These are phyloP conservation scores for Metschnikowia lochheadii DNA, from an alignment of 805 yeast species.

Conservation along the genomic window DNA sequence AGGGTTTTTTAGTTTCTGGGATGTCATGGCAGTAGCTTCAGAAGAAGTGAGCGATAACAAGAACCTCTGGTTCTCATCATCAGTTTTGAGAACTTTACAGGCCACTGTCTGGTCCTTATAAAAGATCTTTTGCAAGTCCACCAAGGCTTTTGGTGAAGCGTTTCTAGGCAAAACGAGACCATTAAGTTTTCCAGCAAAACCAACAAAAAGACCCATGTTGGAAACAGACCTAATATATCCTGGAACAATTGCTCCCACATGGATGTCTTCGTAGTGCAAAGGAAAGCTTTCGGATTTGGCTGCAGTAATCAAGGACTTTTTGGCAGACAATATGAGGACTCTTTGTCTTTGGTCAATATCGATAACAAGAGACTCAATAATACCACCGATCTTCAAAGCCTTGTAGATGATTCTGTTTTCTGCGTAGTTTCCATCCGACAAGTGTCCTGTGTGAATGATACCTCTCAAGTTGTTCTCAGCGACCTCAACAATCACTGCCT, in stretches of 20 bases:
- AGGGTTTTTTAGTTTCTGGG: constrained; percentile 43
- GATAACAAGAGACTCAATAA: constrained; percentile 58
- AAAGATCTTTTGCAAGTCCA: constrained; percentile 53
- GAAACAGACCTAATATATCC: constrained; percentile 82
- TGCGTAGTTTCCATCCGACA: constrained; percentile 71
- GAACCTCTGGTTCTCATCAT: constrained; percentile 67
- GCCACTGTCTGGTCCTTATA: constrained; percentile 66
- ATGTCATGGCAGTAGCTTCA: constrained; percentile 10
- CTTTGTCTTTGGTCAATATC: constrained; percentile 62
- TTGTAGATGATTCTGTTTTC: constrained; percentile 66
- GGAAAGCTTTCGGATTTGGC: constrained; percentile 58
- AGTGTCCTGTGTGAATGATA: constrained; percentile 67
- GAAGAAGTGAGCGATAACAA: constrained; percentile 51
- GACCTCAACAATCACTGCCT: constrained; percentile 61
- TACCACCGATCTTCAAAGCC: constrained; percentile 57
- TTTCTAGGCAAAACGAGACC: constrained; percentile 79
- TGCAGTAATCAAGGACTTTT: constrained; percentile 62
- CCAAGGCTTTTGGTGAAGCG: constrained; percentile 49
- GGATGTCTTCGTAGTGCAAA: constrained; percentile 52
- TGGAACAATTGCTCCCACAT: constrained; percentile 44
- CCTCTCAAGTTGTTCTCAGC: constrained; percentile 55
- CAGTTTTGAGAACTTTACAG: constrained; percentile 62
- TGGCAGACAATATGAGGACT: constrained; percentile 59
- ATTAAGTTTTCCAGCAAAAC: constrained; percentile 73
- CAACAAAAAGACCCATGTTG: constrained; percentile 76